Conservation (phyloP, 352 stramenopile species). For the Globisporangium nodosum region DNA sequence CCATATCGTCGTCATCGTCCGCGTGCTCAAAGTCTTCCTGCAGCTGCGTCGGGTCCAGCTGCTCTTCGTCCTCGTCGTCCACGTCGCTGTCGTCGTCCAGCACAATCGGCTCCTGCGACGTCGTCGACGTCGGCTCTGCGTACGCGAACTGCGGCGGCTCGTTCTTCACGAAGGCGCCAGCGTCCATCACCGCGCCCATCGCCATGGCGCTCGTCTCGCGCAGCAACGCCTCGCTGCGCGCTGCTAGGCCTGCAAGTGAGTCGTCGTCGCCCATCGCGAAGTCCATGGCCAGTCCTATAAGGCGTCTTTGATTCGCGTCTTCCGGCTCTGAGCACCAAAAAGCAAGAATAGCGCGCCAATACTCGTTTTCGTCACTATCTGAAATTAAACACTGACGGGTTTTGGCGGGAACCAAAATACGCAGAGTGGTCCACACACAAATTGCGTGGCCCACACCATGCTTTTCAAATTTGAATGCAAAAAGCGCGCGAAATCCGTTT, state of each 20-base stretch:
- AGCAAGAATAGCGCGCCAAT: not conserved
- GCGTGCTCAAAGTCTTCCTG: conserved; percentile 17
- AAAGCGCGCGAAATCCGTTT: conserved; percentile 8
- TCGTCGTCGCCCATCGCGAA: conserved; percentile 1
- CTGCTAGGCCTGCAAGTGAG: not conserved
- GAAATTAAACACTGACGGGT: not conserved
- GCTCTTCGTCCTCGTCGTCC: not conserved
- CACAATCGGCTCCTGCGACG: conserved; percentile 4
- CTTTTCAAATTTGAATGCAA: conserved; percentile 5
- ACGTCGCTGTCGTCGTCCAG: conserved; percentile 9
- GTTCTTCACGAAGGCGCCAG: not conserved
- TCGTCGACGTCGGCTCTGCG: conserved; percentile 8
- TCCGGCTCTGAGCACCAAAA: not conserved
- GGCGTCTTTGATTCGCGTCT: not conserved
- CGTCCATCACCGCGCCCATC: not conserved
- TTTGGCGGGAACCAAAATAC: not conserved
- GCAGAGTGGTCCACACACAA: not conserved
- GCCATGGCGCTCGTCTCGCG: not conserved
- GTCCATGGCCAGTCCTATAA: not conserved
- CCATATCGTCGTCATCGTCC: conserved; percentile 14
- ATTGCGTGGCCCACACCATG: not conserved
- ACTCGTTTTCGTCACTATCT: not conserved
- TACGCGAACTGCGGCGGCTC: not conserved
- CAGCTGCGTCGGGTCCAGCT: not conserved
- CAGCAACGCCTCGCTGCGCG: not conserved